phyloP scores from a whole-genome alignment of 1,284 basidiomycete species.

The Neolentinus lepideus region DNA sequence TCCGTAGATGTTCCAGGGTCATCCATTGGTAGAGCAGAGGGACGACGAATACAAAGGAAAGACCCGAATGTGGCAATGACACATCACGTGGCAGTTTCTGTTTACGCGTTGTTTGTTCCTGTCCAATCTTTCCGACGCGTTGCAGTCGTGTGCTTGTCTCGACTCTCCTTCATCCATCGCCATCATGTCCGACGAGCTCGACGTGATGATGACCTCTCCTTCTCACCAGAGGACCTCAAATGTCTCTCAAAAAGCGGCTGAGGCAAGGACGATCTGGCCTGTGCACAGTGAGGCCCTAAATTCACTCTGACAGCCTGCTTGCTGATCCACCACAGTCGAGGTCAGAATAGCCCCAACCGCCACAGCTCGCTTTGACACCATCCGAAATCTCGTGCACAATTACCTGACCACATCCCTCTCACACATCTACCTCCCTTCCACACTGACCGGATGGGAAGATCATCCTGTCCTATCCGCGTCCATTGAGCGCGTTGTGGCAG shows the following conservation, averaged over 20 bases:
- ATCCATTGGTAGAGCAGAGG: slow-evolving; percentile 8
- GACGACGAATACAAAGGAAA: neutral
- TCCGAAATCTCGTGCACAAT: slow-evolving; percentile 54
- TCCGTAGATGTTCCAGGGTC: slow-evolving; percentile 16
- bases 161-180: neutral
- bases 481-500: slow-evolving; percentile 74
- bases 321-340: slow-evolving; percentile 53
- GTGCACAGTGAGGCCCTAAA: slow-evolving; percentile 41
- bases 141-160: neutral
- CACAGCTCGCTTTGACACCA: slow-evolving; percentile 64
- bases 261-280: slow-evolving; percentile 34
- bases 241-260: neutral
- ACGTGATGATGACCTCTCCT: slow-evolving; percentile 17
- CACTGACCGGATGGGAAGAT: slow-evolving; percentile 68
- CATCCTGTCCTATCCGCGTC: slow-evolving; percentile 63
- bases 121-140: slow-evolving; percentile 4
- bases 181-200: slow-evolving; percentile 6
- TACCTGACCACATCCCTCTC: slow-evolving; percentile 56
- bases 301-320: neutral
- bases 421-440: slow-evolving; percentile 57
- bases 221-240: slow-evolving; percentile 13
- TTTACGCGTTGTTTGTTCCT: slow-evolving; percentile 19
- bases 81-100: slow-evolving; percentile 7
- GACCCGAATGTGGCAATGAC: slow-evolving; percentile 8
- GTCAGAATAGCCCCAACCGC: slow-evolving; percentile 65